These are phyloP conservation scores for Centella asiatica DNA, from an alignment of 129 eudicot genomes.

Conservation along the genomic window DNA sequence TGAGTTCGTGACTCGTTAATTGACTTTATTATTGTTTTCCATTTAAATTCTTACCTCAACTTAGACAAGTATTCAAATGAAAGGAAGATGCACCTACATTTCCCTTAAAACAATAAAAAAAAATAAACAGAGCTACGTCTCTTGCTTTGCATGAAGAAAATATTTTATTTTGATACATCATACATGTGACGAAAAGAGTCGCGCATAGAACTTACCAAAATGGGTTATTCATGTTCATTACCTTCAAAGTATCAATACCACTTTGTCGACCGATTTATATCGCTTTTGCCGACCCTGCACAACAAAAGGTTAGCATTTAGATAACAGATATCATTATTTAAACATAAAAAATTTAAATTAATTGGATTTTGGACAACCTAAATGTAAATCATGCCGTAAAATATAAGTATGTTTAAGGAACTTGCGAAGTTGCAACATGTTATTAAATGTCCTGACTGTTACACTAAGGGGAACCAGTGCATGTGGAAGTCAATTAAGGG, in stretches of 20 bases:
- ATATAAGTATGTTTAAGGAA: too few species aligned
- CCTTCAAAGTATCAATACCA: not conserved
- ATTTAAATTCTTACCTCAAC: too few species aligned
- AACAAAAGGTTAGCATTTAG: not conserved
- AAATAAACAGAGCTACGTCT: too few species aligned
- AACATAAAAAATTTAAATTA: not conserved
- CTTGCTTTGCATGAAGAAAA: too few species aligned
- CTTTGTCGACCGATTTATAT: not conserved
- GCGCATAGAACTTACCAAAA: not conserved
- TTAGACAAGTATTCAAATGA: too few species aligned
- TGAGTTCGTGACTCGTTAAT: too few species aligned
- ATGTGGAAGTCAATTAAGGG: slow-evolving; percentile 11
- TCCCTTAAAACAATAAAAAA: too few species aligned
- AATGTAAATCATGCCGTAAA: too few species aligned
- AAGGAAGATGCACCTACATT: too few species aligned
- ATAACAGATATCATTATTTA: not conserved
- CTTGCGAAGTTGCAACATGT: too few species aligned
- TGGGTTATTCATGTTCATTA: not conserved
- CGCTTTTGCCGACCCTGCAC: slow-evolving; percentile 10
- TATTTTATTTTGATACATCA: too few species aligned
- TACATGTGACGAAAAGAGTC: not conserved
- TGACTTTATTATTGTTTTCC: too few species aligned
- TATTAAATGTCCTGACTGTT: slow-evolving; percentile 8
- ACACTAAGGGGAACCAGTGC: slow-evolving; percentile 3
- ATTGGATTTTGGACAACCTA: not conserved